Evolutionary conservation across 805 yeast genomes (phyloP).

Genomic region (Metschnikowia shivogae): DNA sequence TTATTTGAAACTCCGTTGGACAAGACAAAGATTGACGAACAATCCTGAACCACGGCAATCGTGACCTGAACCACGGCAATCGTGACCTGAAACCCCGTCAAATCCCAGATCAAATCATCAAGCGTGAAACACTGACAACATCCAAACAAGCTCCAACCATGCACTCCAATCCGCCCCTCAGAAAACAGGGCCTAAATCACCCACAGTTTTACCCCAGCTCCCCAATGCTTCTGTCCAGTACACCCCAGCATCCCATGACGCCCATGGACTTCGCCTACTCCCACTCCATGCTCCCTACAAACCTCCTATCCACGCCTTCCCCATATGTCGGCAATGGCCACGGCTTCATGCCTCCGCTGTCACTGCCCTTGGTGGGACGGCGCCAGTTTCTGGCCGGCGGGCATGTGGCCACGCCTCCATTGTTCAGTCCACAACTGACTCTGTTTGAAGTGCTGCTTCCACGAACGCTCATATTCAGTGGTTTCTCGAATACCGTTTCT

Average conservation of each 20-base stretch:
- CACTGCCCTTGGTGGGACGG: conserved; percentile 8
- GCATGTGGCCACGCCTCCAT: not conserved
- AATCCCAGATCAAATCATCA: not conserved
- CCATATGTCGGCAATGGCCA: conserved; percentile 46
- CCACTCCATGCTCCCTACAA: conserved; percentile 59
- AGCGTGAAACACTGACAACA: too few species aligned
- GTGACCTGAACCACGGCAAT: too few species aligned
- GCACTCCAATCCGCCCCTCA: conserved; percentile 4
- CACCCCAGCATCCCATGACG: conserved; percentile 13
- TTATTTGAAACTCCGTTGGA: too few species aligned
- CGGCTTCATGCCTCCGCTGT: conserved; percentile 21
- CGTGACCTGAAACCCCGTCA: not conserved
- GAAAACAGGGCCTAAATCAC: conserved; percentile 6
- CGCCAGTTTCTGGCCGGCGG: conserved; percentile 4
- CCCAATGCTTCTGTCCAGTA: not conserved
- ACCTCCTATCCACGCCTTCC: conserved; percentile 46
- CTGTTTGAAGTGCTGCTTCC: conserved; percentile 3
- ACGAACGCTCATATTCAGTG: conserved; percentile 27
- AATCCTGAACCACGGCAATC: not conserved
- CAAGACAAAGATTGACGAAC: too few species aligned
- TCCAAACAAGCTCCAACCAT: conserved; percentile 3
- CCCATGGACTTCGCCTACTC: conserved; percentile 62
- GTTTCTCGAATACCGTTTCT: conserved; percentile 23
- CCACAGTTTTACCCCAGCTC: conserved; percentile 5
- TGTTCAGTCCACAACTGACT: conserved; percentile 3